A percentile compares a stretch with the other conserved stretches of the same genome.
phyloP scores from a whole-genome alignment of 1,284 basidiomycete species.

The Amylostereum chailletii region DNA sequence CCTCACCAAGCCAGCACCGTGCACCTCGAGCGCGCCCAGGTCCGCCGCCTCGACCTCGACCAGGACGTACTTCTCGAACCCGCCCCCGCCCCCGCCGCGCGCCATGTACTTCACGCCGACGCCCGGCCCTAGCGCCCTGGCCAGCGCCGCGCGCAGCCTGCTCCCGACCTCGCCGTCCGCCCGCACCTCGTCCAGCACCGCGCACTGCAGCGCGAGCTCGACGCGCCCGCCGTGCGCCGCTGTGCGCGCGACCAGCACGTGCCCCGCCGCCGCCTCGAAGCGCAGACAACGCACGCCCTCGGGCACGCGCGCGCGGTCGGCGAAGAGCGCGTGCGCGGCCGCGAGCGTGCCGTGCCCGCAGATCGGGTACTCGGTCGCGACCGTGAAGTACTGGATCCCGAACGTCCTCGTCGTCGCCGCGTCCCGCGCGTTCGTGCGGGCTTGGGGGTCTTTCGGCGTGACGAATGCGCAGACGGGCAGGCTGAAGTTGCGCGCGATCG shows the following conservation, averaged over 20 bases:
- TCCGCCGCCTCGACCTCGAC: conserved; percentile 36
- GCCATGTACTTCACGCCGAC: conserved; percentile 28
- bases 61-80: conserved; percentile 28
- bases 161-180: conserved; percentile 16
- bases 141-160: conserved; percentile 19
- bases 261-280: conserved; percentile 21
- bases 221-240: conserved; percentile 21
- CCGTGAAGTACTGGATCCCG: conserved; percentile 31
- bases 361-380: conserved; percentile 25
- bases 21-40: conserved; percentile 25
- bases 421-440: background rate
- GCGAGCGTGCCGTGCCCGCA: conserved; percentile 48
- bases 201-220: conserved; percentile 27
- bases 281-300: conserved; percentile 22
- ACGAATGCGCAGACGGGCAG: background rate
- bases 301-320: conserved; percentile 16
- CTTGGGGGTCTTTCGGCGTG: background rate
- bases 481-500: background rate
- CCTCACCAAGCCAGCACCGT: conserved; percentile 32
- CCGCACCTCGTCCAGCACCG: conserved; percentile 1
- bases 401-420: conserved; percentile 15
- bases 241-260: conserved; percentile 18
- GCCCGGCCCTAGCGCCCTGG: conserved; percentile 28
- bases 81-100: conserved; percentile 26
- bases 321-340: conserved; percentile 32